Evolutionary conservation across 257 asterid species (phyloP), one percentile per base, ranked within the genome.

Genomic region (Solanum appendiculatum): DNA sequence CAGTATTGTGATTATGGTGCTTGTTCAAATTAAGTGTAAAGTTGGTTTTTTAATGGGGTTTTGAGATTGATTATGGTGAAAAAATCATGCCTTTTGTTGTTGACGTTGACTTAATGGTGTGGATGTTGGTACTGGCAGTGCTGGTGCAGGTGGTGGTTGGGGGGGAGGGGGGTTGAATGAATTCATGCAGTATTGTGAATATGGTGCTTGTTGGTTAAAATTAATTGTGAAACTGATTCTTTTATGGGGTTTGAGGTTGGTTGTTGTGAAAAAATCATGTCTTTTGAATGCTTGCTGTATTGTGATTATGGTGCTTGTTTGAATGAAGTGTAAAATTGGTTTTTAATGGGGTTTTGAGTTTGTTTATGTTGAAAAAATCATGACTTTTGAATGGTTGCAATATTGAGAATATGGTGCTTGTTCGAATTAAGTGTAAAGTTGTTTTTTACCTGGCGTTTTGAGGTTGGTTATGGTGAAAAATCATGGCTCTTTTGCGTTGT

Each of bases 61-160:
- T 60, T 60, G 31, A 60, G 69, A 5, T 60, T 60, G 15, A 6
- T n/a, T 60, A 9, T 23, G 14, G 15, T 60, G 69, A 31, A 60
- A 60, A 60, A n/a, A 9, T n/a, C 31, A 60, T 9, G 6, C 31
- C 15, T n/a, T 60, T 60, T 60, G 21, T 23, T 60, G 15, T 60
- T 60, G 69, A 60, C 11, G 15, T n/a, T 60, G 69, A 3, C 69
- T 23, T 60, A 60, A 60, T 75, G 98, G 98, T 68, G 96, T 94
- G 16, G 98, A 96, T 87, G 98, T 95, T 44, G 98, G 98, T 86
- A 94, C 98, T 34, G 98, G 96, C 25, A 97, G 98, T 92, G 98
- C 99, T 66, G 98, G 96, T 70, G 98, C 98, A 85, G 98, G 98
- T 95, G 85, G 5, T 48, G 20, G 15, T 4, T 12, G 16, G 9